Conservation (phyloP, 495 filamentous ascomycete species). For the Schizothecium vesticola region DNA sequence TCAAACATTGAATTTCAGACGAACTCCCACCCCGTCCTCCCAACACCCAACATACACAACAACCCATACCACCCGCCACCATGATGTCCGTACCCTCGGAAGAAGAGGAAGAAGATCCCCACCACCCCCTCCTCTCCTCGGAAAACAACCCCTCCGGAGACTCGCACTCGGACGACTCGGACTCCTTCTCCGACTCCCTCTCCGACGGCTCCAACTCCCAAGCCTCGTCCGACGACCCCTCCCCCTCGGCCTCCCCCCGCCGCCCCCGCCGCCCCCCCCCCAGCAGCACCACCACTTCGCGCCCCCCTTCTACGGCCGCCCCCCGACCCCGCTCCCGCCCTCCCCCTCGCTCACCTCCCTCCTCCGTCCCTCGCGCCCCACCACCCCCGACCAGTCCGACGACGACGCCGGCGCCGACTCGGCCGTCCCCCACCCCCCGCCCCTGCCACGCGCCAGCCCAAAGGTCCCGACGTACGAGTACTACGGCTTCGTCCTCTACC, state of each 20-base stretch:
- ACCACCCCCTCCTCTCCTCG: constrained; percentile 30
- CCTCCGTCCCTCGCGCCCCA: constrained; percentile 84
- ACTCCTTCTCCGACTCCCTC: not conserved
- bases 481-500: constrained; percentile 95
- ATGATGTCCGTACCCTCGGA: constrained; percentile 47
- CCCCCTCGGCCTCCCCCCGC: not conserved
- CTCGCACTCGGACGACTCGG: constrained; percentile 5
- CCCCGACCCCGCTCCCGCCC: constrained; percentile 83
- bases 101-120: constrained; percentile 40
- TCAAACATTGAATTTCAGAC: not conserved
- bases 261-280: constrained; percentile 30
- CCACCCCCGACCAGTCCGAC: constrained; percentile 86
- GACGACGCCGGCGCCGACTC: constrained; percentile 47
- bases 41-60: not conserved
- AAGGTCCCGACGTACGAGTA: constrained; percentile 98
- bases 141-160: constrained; percentile 11
- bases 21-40: not conserved
- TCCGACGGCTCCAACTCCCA: not conserved
- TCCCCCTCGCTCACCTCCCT: constrained; percentile 94
- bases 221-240: constrained; percentile 8
- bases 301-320: constrained; percentile 83
- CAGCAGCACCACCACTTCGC: constrained; percentile 60
- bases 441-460: constrained; percentile 79
- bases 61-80: constrained; percentile 9
- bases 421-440: constrained; percentile 46